Evolutionary conservation across 1,139 yeast genomes (phyloP).

Genomic region (Kurtzmaniella quercitrusa): DNA sequence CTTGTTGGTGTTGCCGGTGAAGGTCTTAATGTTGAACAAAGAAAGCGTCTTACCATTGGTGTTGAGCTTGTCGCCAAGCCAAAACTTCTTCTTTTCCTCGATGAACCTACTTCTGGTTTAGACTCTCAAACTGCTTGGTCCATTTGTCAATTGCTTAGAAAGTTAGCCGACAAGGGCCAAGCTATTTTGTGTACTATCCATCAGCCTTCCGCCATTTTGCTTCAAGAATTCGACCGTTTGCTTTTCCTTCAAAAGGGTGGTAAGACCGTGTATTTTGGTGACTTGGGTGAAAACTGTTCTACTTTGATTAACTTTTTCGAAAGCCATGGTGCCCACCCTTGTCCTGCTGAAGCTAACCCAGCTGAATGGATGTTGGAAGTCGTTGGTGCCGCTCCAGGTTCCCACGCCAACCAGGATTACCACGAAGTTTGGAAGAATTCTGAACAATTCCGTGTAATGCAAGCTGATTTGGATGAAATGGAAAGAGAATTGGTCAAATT

Average conservation of each 20-base stretch:
- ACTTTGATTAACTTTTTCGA: conserved; percentile 68
- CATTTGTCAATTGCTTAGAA: conserved; percentile 72
- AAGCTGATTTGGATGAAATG: conserved; percentile 39
- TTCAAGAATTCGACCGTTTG: conserved; percentile 75
- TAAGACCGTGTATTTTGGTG: conserved; percentile 76
- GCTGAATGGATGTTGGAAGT: conserved; percentile 84
- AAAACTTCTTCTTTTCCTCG: conserved; percentile 31
- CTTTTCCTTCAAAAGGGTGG: conserved; percentile 75
- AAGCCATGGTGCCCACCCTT: conserved; percentile 57
- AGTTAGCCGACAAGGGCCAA: conserved; percentile 74
- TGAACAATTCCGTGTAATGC: conserved; percentile 44
- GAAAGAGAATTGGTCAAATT: conserved; percentile 39
- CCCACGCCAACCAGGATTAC: conserved; percentile 61
- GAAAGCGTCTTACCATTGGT: conserved; percentile 26
- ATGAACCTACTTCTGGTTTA: conserved; percentile 40
- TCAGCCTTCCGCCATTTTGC: conserved; percentile 75
- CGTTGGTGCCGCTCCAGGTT: conserved; percentile 79
- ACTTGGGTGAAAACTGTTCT: conserved; percentile 61
- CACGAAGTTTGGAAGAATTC: conserved; percentile 64
- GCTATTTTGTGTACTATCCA: conserved; percentile 82
- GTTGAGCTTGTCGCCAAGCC: conserved; percentile 40
- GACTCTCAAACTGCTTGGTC: conserved; percentile 68
- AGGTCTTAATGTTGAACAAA: conserved; percentile 31
- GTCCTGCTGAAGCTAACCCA: conserved; percentile 69
- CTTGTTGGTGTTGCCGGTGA: conserved; percentile 38